These are phyloP conservation scores for Coemansia sp. DNA, from an alignment of 192 early-diverging fungal genomes.

Conservation along the genomic window DNA sequence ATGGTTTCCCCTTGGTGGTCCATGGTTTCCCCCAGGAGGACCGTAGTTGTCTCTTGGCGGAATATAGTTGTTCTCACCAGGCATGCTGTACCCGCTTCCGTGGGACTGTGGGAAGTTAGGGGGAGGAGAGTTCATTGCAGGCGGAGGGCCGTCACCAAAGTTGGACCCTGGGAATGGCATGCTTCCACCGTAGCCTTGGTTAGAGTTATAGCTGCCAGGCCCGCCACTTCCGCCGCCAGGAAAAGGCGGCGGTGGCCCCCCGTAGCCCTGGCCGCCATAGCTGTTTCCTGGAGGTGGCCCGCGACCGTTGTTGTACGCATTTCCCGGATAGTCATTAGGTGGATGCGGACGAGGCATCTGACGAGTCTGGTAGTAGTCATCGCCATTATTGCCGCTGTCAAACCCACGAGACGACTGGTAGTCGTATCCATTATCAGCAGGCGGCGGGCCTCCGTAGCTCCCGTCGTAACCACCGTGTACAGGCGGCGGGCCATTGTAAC, in stretches of 20 bases:
- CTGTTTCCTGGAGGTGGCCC: not conserved
- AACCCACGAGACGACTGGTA: not conserved
- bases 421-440: not conserved
- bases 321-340: conserved; percentile 2
- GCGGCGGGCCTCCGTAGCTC: not conserved
- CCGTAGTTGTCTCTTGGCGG: conserved; percentile 11
- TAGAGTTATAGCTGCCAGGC: not conserved
- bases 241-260: not conserved
- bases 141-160: conserved; percentile 10
- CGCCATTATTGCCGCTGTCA: not conserved
- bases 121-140: conserved; percentile 10
- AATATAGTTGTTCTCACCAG: conserved; percentile 8
- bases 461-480: not conserved
- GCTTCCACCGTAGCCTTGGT: not conserved
- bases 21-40: conserved; percentile 8
- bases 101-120: conserved; percentile 4
- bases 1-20: conserved; percentile 1
- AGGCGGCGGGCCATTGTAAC: conserved; percentile 1
- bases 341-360: not conserved
- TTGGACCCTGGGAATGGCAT: conserved; percentile 15
- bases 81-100: conserved; percentile 3
- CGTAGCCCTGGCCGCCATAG: conserved; percentile 3
- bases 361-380: not conserved
- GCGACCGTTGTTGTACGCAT: not conserved
- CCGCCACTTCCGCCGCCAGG: conserved; percentile 1